Evolutionary conservation across 2,329 filamentous ascomycete species (phyloP).

Genomic region (Mycosphaerelloides madeirae): DNA sequence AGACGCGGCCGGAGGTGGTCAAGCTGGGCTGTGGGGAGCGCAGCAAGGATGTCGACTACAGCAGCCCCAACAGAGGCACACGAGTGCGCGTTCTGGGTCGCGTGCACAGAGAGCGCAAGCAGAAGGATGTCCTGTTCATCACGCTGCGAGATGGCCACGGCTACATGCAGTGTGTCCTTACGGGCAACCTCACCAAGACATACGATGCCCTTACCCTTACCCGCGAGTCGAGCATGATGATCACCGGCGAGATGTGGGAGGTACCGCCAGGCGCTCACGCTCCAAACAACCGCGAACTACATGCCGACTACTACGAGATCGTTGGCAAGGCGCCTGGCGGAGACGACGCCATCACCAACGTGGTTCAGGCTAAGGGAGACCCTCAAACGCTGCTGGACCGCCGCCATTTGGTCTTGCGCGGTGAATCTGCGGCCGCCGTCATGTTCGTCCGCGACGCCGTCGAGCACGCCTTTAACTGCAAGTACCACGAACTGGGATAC

Average conservation of each 20-base stretch:
- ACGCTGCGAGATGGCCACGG: conserved; percentile 82
- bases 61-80: conserved; percentile 57
- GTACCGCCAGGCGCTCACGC: conserved; percentile 74
- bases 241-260: conserved; percentile 77
- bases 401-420: conserved; percentile 78
- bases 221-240: conserved; percentile 78
- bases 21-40: conserved; percentile 50
- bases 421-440: conserved; percentile 76
- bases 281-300: conserved; percentile 78
- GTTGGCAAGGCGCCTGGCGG: conserved; percentile 73
- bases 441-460: conserved; percentile 82
- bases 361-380: conserved; percentile 63
- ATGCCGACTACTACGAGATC: conserved; percentile 83
- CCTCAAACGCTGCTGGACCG: conserved; percentile 72
- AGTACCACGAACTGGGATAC: conserved; percentile 71
- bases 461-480: conserved; percentile 72
- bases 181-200: conserved; percentile 79
- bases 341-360: conserved; percentile 87
- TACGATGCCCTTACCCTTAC: conserved; percentile 84
- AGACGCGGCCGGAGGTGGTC: conserved; percentile 58
- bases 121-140: conserved; percentile 82
- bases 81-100: conserved; percentile 76
- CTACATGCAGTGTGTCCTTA: conserved; percentile 77
- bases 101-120: conserved; percentile 73
- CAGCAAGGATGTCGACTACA: conserved; percentile 49